These are phyloP conservation scores for Colletotrichum tanaceti DNA, from an alignment of 2,329 filamentous ascomycete species.

Conservation along the genomic window DNA sequence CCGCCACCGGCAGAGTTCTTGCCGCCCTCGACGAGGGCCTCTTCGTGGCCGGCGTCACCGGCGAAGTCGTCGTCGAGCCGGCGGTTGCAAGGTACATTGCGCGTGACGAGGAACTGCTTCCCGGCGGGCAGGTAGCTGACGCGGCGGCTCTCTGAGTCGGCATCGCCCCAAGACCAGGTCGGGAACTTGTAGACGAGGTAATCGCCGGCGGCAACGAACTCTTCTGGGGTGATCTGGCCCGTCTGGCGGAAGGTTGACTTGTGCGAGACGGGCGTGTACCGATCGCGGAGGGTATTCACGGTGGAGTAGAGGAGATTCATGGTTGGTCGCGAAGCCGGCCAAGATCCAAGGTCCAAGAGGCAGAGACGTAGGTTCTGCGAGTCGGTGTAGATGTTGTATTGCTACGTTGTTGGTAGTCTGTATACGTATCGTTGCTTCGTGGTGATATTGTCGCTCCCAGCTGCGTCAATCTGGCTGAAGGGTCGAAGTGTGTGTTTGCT, in stretches of 20 bases:
- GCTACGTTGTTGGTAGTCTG: background rate
- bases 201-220: slow-evolving; percentile 95
- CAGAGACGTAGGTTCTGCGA: background rate
- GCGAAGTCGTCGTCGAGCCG: slow-evolving; percentile 94
- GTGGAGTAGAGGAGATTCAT: slow-evolving; percentile 96
- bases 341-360: background rate
- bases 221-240: slow-evolving; percentile 95
- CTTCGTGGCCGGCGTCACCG: slow-evolving; percentile 85
- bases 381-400: slow-evolving; percentile 17
- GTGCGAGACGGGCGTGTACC: slow-evolving; percentile 87
- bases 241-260: slow-evolving; percentile 94
- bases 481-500: background rate
- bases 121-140: slow-evolving; percentile 84
- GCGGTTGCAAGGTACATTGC: slow-evolving; percentile 92
- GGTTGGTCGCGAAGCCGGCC: slow-evolving; percentile 41
- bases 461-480: background rate
- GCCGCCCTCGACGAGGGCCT: slow-evolving; percentile 78
- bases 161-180: slow-evolving; percentile 96
- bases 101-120: slow-evolving; percentile 96
- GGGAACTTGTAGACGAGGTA: slow-evolving; percentile 99
- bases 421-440: slow-evolving; percentile 6
- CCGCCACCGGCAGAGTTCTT: slow-evolving; percentile 54
- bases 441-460: background rate
- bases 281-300: slow-evolving; percentile 90
- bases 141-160: slow-evolving; percentile 82